These are phyloP conservation scores for Cordyceps pruinosa DNA, from an alignment of 2,329 filamentous ascomycete species.

Conservation along the genomic window DNA sequence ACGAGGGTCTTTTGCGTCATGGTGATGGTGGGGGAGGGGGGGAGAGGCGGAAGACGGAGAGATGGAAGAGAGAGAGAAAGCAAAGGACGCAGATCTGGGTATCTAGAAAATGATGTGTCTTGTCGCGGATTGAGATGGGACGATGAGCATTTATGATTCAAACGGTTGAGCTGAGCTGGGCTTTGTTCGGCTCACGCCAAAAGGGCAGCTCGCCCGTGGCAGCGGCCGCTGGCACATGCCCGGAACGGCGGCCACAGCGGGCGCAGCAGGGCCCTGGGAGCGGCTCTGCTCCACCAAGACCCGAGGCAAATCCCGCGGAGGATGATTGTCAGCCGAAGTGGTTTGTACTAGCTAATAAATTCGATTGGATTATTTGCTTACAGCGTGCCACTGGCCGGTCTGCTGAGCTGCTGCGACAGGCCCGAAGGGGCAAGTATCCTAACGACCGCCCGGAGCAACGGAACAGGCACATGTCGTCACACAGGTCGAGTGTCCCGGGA, in stretches of 20 bases:
- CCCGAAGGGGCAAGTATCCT: not conserved
- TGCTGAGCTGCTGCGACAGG: not conserved
- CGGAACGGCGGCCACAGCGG: not conserved
- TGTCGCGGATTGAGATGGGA: not conserved
- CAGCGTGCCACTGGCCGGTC: not conserved
- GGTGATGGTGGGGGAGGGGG: not conserved
- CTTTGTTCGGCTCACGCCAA: not conserved
- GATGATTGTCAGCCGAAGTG: not conserved
- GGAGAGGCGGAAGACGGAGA: not conserved
- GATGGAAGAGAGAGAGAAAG: not conserved
- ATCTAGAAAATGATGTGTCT: not conserved
- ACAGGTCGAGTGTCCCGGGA: not conserved
- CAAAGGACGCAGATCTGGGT: not conserved
- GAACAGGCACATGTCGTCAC: constrained; percentile 9
- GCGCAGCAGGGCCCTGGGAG: not conserved
- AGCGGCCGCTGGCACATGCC: constrained; percentile 2
- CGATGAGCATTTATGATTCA: not conserved
- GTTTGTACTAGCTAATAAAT: not conserved
- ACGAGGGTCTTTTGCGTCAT: constrained; percentile 13
- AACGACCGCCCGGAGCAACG: constrained; percentile 8
- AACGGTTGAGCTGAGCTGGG: constrained; percentile 1
- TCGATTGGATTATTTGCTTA: not conserved
- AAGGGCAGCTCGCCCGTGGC: no score
- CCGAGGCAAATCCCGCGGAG: constrained; percentile 3
- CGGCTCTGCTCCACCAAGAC: constrained; percentile 3